Evolutionary conservation across 768 basidiomycete genomes (phyloP).

Genomic region (Podaxis rugospora): DNA sequence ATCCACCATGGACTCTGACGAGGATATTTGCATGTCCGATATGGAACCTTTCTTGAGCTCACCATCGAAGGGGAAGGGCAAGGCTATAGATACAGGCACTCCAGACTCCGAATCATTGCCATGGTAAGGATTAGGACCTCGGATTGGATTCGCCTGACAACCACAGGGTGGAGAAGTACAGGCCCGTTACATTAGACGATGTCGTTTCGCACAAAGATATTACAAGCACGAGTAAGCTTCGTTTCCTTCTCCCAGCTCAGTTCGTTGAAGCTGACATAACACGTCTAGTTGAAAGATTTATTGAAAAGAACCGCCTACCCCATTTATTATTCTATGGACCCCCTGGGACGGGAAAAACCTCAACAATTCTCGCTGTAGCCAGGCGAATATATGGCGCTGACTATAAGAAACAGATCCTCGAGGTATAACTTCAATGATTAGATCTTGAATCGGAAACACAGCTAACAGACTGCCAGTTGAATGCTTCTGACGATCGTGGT

Average conservation of each 20-base stretch:
- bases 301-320: slow-evolving; percentile 89
- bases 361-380: slow-evolving; percentile 93
- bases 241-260: neutral
- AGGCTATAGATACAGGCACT: slow-evolving; percentile 40
- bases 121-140: slow-evolving; percentile 51
- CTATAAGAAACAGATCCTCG: slow-evolving; percentile 89
- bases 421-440: slow-evolving; percentile 47
- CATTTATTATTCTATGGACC: slow-evolving; percentile 98
- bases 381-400: slow-evolving; percentile 87
- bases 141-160: slow-evolving; percentile 8
- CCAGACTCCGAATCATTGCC: slow-evolving; percentile 69
- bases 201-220: slow-evolving; percentile 98
- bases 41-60: slow-evolving; percentile 29
- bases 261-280: slow-evolving; percentile 10
- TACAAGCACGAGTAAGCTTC: slow-evolving; percentile 78
- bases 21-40: slow-evolving; percentile 50
- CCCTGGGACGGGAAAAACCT: slow-evolving; percentile 97
- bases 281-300: slow-evolving; percentile 88
- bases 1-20: slow-evolving; percentile 52
- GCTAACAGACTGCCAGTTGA: slow-evolving; percentile 55
- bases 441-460: neutral
- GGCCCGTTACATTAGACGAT: slow-evolving; percentile 87
- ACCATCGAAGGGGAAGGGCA: slow-evolving; percentile 69
- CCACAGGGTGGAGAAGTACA: slow-evolving; percentile 94
- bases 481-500: slow-evolving; percentile 97